Evolutionary conservation across 805 yeast genomes (phyloP).

Genomic region (Myxozyma melibiosi): DNA sequence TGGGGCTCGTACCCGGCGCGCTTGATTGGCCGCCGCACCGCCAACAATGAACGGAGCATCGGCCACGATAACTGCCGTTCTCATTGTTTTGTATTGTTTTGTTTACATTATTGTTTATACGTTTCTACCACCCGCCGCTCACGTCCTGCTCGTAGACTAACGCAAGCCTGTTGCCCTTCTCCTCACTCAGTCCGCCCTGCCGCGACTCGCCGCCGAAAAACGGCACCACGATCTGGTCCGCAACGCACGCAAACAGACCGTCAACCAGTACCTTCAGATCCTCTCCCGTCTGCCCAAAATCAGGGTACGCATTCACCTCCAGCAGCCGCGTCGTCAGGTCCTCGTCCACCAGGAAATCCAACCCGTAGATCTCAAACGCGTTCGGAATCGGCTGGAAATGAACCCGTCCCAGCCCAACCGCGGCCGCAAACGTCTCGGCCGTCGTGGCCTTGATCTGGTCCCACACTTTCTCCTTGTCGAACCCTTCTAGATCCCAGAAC

Average conservation of each 20-base stretch:
- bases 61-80: conserved; percentile 1
- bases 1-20: not conserved
- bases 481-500: conserved; percentile 51
- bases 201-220: conserved; percentile 15
- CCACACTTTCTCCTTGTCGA: conserved; percentile 47
- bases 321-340: conserved; percentile 59
- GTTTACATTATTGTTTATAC: not conserved
- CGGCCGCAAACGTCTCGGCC: conserved; percentile 77
- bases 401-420: conserved; percentile 74
- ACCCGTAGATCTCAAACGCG: conserved; percentile 85
- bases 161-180: not conserved
- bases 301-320: conserved; percentile 94
- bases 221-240: conserved; percentile 22
- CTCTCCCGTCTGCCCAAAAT: conserved; percentile 92
- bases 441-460: conserved; percentile 62
- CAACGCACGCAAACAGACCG: conserved; percentile 26
- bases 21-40: conserved; percentile 20
- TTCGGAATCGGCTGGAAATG: conserved; percentile 81
- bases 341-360: conserved; percentile 77
- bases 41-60: not conserved
- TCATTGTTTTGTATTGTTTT: not conserved
- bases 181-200: not conserved
- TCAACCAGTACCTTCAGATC: conserved; percentile 64
- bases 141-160: conserved; percentile 17
- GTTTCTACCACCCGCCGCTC: conserved; percentile 23